Base-by-base conservation (phyloP, 2,329 filamentous ascomycete species). In the Didymella arachidicola region DNA sequence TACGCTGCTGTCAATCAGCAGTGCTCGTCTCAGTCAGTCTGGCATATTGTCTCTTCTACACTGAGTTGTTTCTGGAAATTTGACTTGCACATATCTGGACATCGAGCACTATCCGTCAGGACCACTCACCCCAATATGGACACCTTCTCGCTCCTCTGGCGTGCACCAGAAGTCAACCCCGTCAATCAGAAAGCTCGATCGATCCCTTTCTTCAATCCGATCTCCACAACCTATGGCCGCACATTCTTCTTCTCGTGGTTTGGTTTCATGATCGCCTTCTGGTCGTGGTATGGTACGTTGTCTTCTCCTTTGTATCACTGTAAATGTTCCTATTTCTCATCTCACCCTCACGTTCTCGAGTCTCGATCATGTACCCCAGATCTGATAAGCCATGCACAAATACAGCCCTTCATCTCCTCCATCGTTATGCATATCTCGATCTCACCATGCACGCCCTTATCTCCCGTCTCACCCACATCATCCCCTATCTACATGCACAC, bases 171-270 rank as follows among this genome's bases (percentile, higher is more conserved):
- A 73, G 79, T 94, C 78, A 95, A 96, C 75, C 91, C 92, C 10
- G 83, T 92, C 78, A 96, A 89, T 79, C 83, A 84, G 52, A 96
- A 96, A 76, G 92, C 92, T 50, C 86, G 84, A 57, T 89, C 90
- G 0, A 85, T 96, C 34, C 92, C 92, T 0, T 77, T 91, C 27
- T 79, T 96, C 59, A 96, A 96, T 75, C 86, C 89, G 0, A 71
- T 93, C 67, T 61, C 65, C n/a, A 85, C 94, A 72, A 79, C 86
- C 65, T 92, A 96, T 80, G 92, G 92, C 29, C 85, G 91, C 10
- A 91, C 93, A 0, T 96, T 95, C 78, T 92, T 93, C 82, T 96
- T 96, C 78, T 89, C 89, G 1, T 94, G 91, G 89, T 84, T 92
- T 49, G 90, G 90, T 1, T 94, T 94, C 76, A 87, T 94, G 85